Conservation (phyloP, 2,329 filamentous ascomycete genomes). For the Hymenoscyphus infarciens region DNA sequence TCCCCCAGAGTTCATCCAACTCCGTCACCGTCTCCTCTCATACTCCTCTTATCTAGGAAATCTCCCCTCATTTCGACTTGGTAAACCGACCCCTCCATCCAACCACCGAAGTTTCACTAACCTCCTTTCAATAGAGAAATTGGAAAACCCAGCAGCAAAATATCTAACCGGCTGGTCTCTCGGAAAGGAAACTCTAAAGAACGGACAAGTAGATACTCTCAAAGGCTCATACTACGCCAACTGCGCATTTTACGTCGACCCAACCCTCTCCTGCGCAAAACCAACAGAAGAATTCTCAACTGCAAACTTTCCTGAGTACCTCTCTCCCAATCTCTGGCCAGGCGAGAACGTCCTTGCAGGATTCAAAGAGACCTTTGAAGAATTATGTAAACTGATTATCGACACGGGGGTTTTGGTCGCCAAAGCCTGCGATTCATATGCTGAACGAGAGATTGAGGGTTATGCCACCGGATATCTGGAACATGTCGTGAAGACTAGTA, state of each 20-base stretch:
- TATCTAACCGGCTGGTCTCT: slow-evolving; percentile 74
- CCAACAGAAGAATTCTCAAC: slow-evolving; percentile 56
- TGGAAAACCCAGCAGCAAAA: slow-evolving; percentile 58
- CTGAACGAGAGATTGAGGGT: slow-evolving; percentile 69
- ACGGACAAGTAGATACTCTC: slow-evolving; percentile 72
- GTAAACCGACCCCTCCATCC: slow-evolving; percentile 43
- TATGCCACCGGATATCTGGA: slow-evolving; percentile 81
- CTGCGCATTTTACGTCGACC: slow-evolving; percentile 71
- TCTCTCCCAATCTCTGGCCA: slow-evolving; percentile 89
- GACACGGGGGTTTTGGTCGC: slow-evolving; percentile 87
- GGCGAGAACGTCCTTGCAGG: slow-evolving; percentile 63
- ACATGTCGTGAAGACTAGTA: slow-evolving; percentile 78
- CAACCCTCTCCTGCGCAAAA: slow-evolving; percentile 56
- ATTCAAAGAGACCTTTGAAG: slow-evolving; percentile 69
- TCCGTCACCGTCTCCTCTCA: slow-evolving; percentile 73
- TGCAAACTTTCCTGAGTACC: slow-evolving; percentile 78
- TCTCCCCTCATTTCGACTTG: slow-evolving; percentile 66
- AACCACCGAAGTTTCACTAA: slow-evolving; percentile 10
- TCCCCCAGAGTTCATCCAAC: slow-evolving; percentile 63
- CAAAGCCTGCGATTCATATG: slow-evolving; percentile 83
- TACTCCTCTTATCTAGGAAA: slow-evolving; percentile 88
- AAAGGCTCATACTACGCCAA: slow-evolving; percentile 86
- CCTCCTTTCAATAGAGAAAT: slow-evolving; percentile 42
- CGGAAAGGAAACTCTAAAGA: slow-evolving; percentile 76
- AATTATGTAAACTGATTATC: slow-evolving; percentile 79